These are phyloP conservation scores for Trichoderma arundinaceum DNA, from an alignment of 2,329 filamentous ascomycete genomes.

Conservation along the genomic window DNA sequence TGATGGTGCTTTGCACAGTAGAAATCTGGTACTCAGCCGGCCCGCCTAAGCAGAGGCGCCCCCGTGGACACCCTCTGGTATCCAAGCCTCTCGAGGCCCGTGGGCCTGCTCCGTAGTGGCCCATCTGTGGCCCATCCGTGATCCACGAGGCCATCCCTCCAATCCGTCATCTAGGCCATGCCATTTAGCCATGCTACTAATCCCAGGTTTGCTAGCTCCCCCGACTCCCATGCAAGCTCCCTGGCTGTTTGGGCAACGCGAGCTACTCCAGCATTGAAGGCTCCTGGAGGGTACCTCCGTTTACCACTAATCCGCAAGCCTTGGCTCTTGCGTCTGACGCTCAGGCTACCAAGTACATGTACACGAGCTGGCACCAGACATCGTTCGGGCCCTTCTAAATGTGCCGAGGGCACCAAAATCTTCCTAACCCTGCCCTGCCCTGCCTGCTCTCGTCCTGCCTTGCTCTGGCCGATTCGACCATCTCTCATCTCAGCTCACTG, in stretches of 20 bases:
- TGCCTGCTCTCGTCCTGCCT: neutral
- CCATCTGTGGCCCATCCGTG: conserved; percentile 11
- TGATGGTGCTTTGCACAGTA: conserved; percentile 24
- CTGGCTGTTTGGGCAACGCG: conserved; percentile 18
- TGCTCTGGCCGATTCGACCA: conserved; percentile 8
- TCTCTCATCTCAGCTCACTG: neutral
- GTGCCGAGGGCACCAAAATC: conserved; percentile 27
- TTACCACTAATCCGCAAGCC: conserved; percentile 7
- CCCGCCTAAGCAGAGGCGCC: conserved; percentile 27
- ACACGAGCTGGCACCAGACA: conserved; percentile 12
- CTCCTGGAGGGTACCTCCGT: conserved; percentile 11
- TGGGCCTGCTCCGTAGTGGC: conserved; percentile 9
- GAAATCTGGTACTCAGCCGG: conserved; percentile 30
- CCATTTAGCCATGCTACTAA: conserved; percentile 25
- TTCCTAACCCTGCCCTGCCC: conserved; percentile 11
- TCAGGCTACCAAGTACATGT: conserved; percentile 13
- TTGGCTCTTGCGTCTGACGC: conserved; percentile 21
- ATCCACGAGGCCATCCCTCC: conserved; percentile 19
- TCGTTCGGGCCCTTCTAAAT: conserved; percentile 21
- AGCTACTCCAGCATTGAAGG: conserved; percentile 18
- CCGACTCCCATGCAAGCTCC: conserved; percentile 29
- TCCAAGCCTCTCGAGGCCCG: conserved; percentile 4
- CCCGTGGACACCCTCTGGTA: conserved; percentile 19
- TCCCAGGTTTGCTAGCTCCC: conserved; percentile 25
- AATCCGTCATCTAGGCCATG: conserved; percentile 21